phyloP scores from a whole-genome alignment of 192 early-diverging fungal genomes.

The Lunasporangiospora selenospora region DNA sequence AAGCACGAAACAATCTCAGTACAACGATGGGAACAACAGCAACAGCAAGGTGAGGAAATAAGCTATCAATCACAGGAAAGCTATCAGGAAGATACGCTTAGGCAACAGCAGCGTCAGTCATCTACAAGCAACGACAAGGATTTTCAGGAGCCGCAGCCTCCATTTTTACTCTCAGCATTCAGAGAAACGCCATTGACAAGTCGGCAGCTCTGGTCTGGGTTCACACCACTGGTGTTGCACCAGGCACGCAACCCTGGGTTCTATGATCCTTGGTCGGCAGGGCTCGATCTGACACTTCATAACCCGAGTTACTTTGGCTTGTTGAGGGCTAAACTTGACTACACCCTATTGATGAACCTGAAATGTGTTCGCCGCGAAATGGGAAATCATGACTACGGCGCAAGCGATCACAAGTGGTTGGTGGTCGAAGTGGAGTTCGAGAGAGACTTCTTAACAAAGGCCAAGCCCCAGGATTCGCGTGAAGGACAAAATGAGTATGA shows the following conservation, averaged over 20 bases:
- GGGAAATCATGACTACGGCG: conserved; percentile 69
- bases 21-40: neutral
- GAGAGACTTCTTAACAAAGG: conserved; percentile 9
- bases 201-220: conserved; percentile 49
- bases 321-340: conserved; percentile 77
- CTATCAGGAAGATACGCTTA: neutral
- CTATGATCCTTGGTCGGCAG: conserved; percentile 72
- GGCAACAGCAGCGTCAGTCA: neutral
- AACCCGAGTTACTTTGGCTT: conserved; percentile 67
- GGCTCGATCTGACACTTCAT: conserved; percentile 68
- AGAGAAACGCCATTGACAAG: conserved; percentile 14
- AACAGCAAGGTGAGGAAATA: neutral
- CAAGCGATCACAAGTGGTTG: conserved; percentile 77
- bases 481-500: neutral
- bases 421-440: conserved; percentile 60
- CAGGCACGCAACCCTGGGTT: conserved; percentile 76
- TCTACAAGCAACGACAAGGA: conserved; percentile 1
- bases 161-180: conserved; percentile 24
- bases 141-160: conserved; percentile 36
- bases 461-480: neutral
- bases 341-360: conserved; percentile 69
- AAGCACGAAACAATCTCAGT: conserved; percentile 1
- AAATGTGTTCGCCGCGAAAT: conserved; percentile 55
- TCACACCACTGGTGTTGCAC: conserved; percentile 48
- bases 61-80: neutral